Evolutionary conservation across 1,284 basidiomycete species (phyloP).

Genomic region (Peniophora sp.): DNA sequence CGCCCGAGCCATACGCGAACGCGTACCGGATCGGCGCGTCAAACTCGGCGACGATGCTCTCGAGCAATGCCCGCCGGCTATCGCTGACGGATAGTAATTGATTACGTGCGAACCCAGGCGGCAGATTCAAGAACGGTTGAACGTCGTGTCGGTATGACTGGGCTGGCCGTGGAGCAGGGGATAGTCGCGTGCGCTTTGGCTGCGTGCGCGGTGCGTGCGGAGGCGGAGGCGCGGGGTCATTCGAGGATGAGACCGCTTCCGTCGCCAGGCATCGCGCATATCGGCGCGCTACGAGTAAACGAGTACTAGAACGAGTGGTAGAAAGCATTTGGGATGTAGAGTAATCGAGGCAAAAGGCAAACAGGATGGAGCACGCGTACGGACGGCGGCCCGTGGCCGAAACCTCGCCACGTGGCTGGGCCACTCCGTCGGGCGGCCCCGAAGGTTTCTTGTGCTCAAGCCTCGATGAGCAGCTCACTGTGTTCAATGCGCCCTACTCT

Average conservation of each 20-base stretch:
- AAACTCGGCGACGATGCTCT: slow-evolving; percentile 69
- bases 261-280: slow-evolving; percentile 39
- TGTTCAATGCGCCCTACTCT: too few relatives aligned
- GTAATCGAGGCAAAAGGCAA: too few relatives aligned
- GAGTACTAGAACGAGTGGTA: slow-evolving; percentile 7
- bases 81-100: slow-evolving; percentile 72
- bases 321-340: too few relatives aligned
- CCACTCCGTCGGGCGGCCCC: too few relatives aligned
- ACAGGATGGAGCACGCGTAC: too few relatives aligned
- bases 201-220: slow-evolving; percentile 18
- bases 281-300: slow-evolving; percentile 7
- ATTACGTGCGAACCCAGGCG: slow-evolving; percentile 72
- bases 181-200: slow-evolving; percentile 27
- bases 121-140: slow-evolving; percentile 44
- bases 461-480: too few relatives aligned
- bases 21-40: slow-evolving; percentile 86
- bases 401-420: too few relatives aligned
- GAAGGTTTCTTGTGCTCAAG: too few relatives aligned
- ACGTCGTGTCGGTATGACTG: slow-evolving; percentile 25
- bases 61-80: slow-evolving; percentile 70
- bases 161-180: slow-evolving; percentile 47
- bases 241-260: slow-evolving; percentile 31
- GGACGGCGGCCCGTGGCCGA: too few relatives aligned
- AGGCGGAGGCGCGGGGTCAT: slow-evolving; percentile 25
- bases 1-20: slow-evolving; percentile 92